A percentile compares a stretch with the other conserved stretches of the same genome.
phyloP scores from a whole-genome alignment of 768 basidiomycete genomes.

The Lactarius sanguifluus region DNA sequence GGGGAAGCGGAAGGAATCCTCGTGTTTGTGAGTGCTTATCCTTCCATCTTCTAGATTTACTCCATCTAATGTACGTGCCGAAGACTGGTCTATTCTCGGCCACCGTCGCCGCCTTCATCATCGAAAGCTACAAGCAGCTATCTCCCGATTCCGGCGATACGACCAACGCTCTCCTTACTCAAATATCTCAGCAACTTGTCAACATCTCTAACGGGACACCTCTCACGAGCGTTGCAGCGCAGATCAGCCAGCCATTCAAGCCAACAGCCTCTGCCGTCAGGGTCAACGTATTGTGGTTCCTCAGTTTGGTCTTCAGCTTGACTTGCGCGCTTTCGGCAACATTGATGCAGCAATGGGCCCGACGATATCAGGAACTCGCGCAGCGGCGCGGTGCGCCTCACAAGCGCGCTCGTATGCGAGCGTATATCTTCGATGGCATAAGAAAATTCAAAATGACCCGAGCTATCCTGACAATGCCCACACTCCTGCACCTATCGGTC shows the following conservation, averaged over 20 bases:
- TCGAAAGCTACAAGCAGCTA: constrained; percentile 14
- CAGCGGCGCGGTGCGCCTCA: background rate
- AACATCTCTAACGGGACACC: constrained; percentile 4
- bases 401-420: background rate
- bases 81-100: constrained; percentile 24
- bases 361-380: background rate
- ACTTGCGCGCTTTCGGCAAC: constrained; percentile 4
- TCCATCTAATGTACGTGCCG: background rate
- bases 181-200: constrained; percentile 20
- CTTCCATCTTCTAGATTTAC: no score
- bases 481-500: constrained; percentile 11
- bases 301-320: constrained; percentile 20
- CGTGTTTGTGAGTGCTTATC: background rate
- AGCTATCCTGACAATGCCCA: background rate
- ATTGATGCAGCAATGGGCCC: constrained; percentile 1
- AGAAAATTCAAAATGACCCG: background rate
- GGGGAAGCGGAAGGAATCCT: constrained; percentile 4
- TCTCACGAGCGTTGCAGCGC: background rate
- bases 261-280: constrained; percentile 11
- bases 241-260: background rate
- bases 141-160: constrained; percentile 11
- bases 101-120: constrained; percentile 13
- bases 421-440: background rate
- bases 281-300: constrained; percentile 18
- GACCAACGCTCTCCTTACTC: background rate